Base-by-base conservation (phyloP, 148 eudicot genomes). In the Polygonum maritimum region DNA sequence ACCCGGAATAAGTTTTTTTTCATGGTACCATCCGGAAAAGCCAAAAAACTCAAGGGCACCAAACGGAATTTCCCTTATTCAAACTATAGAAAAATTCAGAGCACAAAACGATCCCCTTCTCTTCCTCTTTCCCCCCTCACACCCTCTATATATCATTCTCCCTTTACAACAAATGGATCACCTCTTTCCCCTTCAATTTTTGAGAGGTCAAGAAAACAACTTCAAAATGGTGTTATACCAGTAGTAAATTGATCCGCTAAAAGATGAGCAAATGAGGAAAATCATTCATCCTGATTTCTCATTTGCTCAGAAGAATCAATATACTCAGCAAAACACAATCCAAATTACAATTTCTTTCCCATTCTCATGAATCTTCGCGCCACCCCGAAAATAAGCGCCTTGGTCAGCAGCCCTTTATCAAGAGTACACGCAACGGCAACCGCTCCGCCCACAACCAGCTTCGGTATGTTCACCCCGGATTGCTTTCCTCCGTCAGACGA, bases 341-440 rank as follows among this genome's bases (percentile, higher is more conserved):
- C 67, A 21, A 19, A 48, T 65, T 78, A 83, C 63, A 83, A 80
- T 65, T 82, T 79, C 73, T 80, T 86, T 51, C 92, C 91, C 38
- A 81, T 71, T 77, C 90, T 92, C 44, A 85, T 89, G 62, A 92
- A 74, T 73, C 84, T 85, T 80, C 87, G 81, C 5, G 92, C 94
- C 31, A 87, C 84, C 3, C 94, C 89, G 31, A 90, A 87, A 55
- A 87, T 83, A 38, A 92, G 82, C 1, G 94, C 85, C 82, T 88
- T 92, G 0, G 91, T 88, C 76, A 92, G 78, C 45, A 88, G 88
- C n/a, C 97, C 94, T 10, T 87, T 87, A 73, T 92, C 89, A 26
- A 92, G 87, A 57, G 82, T 85, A 81, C 88, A 89, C 2, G 90
- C 98, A 36, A 95, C 84, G 26, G 77, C 88, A 49, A 88, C 85